These are phyloP conservation scores for Calocera cornea DNA, from an alignment of 768 basidiomycete genomes.

Conservation along the genomic window DNA sequence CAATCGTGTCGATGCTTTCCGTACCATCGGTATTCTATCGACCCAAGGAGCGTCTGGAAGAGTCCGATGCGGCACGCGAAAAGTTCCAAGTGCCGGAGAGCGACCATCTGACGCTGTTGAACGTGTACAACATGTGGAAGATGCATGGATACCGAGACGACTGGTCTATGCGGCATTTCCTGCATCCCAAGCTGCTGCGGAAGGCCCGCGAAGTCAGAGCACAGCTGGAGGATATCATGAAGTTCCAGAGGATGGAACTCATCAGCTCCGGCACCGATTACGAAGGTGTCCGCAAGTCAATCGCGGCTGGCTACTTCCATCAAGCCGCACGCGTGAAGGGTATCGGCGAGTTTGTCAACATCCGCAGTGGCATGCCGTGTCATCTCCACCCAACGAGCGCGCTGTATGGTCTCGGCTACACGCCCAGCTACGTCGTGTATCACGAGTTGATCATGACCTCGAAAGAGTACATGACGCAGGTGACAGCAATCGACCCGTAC, in stretches of 20 bases:
- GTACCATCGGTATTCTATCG: conserved; percentile 97
- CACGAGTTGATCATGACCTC: conserved; percentile 93
- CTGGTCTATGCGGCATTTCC: conserved; percentile 88
- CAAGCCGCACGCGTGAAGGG: conserved; percentile 97
- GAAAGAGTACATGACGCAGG: conserved; percentile 97
- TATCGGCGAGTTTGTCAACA: conserved; percentile 97
- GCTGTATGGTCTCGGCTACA: conserved; percentile 90
- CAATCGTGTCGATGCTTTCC: conserved; percentile 96
- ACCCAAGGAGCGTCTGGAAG: conserved; percentile 93
- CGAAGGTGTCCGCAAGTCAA: conserved; percentile 84
- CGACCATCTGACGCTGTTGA: conserved; percentile 87
- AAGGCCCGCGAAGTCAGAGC: conserved; percentile 91
- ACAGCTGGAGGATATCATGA: conserved; percentile 98
- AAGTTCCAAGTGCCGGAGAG: conserved; percentile 99
- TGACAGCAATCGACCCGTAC: conserved; percentile 93
- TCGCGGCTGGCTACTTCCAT: conserved; percentile 96
- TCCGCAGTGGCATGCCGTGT: conserved; percentile 82
- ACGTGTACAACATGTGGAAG: conserved; percentile 99
- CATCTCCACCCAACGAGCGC: conserved; percentile 96
- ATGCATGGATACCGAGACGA: conserved; percentile 89
- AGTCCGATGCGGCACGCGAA: conserved; percentile 91
- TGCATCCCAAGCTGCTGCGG: conserved; percentile 88
- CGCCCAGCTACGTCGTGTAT: conserved; percentile 92
- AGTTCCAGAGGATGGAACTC: conserved; percentile 91
- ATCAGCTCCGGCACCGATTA: conserved; percentile 90